Conservation (phyloP, 1,284 basidiomycete genomes). For the Ustilago trichophora region DNA sequence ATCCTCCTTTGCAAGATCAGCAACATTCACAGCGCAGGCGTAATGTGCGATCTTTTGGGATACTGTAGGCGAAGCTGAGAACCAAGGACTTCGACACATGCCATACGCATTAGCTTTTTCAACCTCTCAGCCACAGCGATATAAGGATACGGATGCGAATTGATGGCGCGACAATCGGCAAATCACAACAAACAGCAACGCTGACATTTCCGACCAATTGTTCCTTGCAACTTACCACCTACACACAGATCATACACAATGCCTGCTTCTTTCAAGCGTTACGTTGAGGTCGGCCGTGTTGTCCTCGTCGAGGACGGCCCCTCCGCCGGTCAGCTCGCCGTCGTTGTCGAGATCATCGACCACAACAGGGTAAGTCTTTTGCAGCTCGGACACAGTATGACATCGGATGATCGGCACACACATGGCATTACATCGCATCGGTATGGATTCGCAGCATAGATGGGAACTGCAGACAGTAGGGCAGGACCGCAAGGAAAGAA, state of each 20-base stretch:
- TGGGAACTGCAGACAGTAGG: too few species aligned
- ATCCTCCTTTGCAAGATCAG: too few species aligned
- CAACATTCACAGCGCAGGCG: too few species aligned
- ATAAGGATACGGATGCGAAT: slow-evolving; percentile 5
- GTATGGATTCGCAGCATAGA: too few species aligned
- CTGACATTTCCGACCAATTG: slow-evolving; percentile 18
- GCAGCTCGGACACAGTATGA: neutral
- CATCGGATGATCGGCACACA: neutral
- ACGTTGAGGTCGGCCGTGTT: slow-evolving; percentile 98
- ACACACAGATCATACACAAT: slow-evolving; percentile 45
- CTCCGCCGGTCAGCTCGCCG: slow-evolving; percentile 86
- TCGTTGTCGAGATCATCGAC: slow-evolving; percentile 97
- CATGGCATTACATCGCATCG: neutral
- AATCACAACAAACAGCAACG: neutral
- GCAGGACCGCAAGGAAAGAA: too few species aligned
- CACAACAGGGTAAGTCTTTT: slow-evolving; percentile 85
- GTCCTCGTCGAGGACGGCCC: slow-evolving; percentile 93
- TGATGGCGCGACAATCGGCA: neutral
- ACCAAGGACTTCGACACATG: too few species aligned
- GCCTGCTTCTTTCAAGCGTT: slow-evolving; percentile 79
- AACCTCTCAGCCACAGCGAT: neutral
- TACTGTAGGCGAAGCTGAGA: too few species aligned
- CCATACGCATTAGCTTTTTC: too few species aligned
- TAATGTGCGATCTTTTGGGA: too few species aligned
- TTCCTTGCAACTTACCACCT: neutral